A percentile compares a stretch with the other conserved stretches of the same genome.
phyloP scores from a whole-genome alignment of 495 filamentous ascomycete genomes.

The Neurospora sp. region DNA sequence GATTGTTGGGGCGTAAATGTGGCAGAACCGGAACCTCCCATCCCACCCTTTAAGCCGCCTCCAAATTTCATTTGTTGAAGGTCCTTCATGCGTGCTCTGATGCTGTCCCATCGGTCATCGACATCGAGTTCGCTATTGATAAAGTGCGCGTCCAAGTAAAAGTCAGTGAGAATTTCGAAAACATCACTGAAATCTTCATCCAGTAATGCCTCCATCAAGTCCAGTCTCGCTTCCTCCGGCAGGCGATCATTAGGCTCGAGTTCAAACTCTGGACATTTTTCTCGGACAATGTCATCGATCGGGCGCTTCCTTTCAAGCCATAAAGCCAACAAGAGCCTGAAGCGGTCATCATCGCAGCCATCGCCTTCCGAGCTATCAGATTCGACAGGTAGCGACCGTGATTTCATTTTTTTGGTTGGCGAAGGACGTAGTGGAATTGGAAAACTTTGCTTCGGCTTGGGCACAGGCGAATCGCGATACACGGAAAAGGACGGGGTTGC shows the following conservation, averaged over 20 bases:
- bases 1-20: neutral
- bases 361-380: neutral
- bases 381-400: neutral
- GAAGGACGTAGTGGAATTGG: neutral
- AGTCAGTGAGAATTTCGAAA: neutral
- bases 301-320: neutral
- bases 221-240: neutral
- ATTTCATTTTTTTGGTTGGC: neutral
- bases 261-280: neutral
- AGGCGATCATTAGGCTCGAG: neutral
- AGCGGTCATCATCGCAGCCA: neutral
- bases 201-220: neutral
- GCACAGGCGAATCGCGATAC: slow-evolving; percentile 29
- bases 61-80: neutral
- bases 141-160: neutral
- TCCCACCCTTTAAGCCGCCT: neutral
- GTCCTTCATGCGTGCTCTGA: neutral
- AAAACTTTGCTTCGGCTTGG: slow-evolving; percentile 16
- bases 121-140: neutral
- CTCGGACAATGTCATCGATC: neutral
- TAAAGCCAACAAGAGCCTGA: neutral
- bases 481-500: slow-evolving; percentile 37
- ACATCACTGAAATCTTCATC: neutral
- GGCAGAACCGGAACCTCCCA: neutral
- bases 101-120: neutral